Percentiles rank a stretch among this genome's conserved stretches.
Evolutionary conservation across 495 filamentous ascomycete genomes (phyloP).

Genomic region (Penicillium coffeae): DNA sequence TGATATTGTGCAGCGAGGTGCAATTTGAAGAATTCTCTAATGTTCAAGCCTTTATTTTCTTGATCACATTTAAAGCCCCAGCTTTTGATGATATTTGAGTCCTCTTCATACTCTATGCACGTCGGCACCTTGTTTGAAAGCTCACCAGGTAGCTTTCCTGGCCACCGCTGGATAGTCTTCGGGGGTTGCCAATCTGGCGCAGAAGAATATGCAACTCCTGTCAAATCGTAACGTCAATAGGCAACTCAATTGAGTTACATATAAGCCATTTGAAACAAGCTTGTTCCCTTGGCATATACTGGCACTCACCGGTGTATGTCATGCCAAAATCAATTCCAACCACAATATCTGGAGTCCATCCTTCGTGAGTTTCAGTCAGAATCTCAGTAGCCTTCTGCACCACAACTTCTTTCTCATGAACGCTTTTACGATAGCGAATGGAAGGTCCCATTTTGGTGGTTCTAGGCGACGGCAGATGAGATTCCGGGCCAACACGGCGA

Average conservation of each 20-base stretch:
- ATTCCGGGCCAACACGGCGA: no score
- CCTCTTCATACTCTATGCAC: conserved; percentile 46
- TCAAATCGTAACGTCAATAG: neutral
- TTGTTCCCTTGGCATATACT: neutral
- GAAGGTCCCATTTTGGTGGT: no score
- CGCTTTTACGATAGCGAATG: neutral
- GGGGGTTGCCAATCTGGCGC: conserved; percentile 42
- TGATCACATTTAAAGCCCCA: conserved; percentile 59
- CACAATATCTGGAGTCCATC: conserved; percentile 47
- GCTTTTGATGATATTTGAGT: conserved; percentile 34
- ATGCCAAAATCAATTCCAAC: conserved; percentile 61
- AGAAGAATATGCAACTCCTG: conserved; percentile 55
- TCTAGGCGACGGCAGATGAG: no score
- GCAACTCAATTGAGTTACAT: no score
- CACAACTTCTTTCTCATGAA: conserved; percentile 19
- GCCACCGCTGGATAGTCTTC: conserved; percentile 59
- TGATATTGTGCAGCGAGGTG: conserved; percentile 48
- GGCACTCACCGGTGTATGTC: conserved; percentile 54
- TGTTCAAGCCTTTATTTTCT: conserved; percentile 33
- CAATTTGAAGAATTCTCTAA: conserved; percentile 60
- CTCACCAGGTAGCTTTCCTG: conserved; percentile 48
- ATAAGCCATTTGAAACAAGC: neutral
- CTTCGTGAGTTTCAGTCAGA: conserved; percentile 1
- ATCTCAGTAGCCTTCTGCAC: neutral
- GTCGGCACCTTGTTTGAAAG: conserved; percentile 61